Evolutionary conservation across 2,329 filamentous ascomycete genomes (phyloP).

Genomic region (Cladosporium sp.): DNA sequence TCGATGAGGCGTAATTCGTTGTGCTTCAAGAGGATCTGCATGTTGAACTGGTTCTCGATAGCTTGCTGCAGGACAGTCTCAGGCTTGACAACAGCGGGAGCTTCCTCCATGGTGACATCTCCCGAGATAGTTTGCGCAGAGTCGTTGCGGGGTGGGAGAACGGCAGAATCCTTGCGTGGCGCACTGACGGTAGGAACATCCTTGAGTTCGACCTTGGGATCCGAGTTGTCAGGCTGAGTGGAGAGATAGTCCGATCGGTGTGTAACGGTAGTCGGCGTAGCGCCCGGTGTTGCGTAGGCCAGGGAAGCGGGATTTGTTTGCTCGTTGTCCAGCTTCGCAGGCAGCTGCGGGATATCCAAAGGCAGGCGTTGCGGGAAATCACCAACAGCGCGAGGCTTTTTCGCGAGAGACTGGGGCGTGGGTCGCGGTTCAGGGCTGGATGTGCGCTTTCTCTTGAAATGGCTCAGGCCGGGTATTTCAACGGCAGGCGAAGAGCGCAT

Average conservation of each 20-base stretch:
- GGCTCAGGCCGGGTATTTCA: slow-evolving; percentile 50
- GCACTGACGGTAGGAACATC: not conserved
- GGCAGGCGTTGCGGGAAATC: slow-evolving; percentile 18
- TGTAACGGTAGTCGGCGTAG: slow-evolving; percentile 12
- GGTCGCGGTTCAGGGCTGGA: slow-evolving; percentile 46
- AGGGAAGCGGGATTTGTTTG: slow-evolving; percentile 14
- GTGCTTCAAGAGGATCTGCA: slow-evolving; percentile 92
- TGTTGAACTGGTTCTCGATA: slow-evolving; percentile 83
- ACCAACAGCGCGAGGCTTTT: slow-evolving; percentile 11
- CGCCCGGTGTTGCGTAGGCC: slow-evolving; percentile 16
- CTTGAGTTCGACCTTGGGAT: slow-evolving; percentile 6
- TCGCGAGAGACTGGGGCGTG: slow-evolving; percentile 21
- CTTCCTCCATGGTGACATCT: slow-evolving; percentile 22
- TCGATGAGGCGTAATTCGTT: slow-evolving; percentile 91
- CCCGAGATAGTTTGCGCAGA: not conserved
- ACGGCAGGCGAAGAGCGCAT: slow-evolving; percentile 39
- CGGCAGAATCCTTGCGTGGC: slow-evolving; percentile 15
- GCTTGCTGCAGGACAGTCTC: slow-evolving; percentile 58
- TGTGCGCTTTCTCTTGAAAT: slow-evolving; percentile 61
- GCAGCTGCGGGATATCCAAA: slow-evolving; percentile 14
- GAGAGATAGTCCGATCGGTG: slow-evolving; percentile 17
- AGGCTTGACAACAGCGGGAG: slow-evolving; percentile 15
- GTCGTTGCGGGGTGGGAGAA: slow-evolving; percentile 3
- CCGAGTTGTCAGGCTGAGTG: not conserved
- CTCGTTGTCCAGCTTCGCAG: slow-evolving; percentile 15